Conservation (phyloP, 1,284 basidiomycete species). For the Leccinum griseonigrum region DNA sequence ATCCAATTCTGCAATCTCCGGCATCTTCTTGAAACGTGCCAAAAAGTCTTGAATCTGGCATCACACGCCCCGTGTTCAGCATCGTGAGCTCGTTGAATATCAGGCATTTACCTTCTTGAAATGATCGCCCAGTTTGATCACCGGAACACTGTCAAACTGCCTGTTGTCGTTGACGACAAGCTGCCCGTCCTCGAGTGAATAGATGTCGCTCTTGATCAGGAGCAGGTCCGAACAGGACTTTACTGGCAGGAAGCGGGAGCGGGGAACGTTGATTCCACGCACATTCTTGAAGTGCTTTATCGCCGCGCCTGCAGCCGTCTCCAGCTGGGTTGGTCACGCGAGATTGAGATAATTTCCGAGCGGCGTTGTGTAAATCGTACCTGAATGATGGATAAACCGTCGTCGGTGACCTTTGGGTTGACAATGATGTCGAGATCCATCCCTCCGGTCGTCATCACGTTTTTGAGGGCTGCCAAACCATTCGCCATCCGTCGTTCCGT, state of each 20-base stretch:
- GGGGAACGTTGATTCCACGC: slow-evolving; percentile 96
- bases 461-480: slow-evolving; percentile 70
- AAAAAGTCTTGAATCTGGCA: slow-evolving; percentile 87
- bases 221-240: slow-evolving; percentile 89
- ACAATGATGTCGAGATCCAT: slow-evolving; percentile 92
- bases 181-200: slow-evolving; percentile 91
- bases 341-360: slow-evolving; percentile 8
- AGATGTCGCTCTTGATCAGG: slow-evolving; percentile 95
- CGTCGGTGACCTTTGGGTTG: slow-evolving; percentile 88
- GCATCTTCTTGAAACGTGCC: slow-evolving; percentile 95
- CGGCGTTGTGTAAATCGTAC: slow-evolving; percentile 24
- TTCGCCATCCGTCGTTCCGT: not conserved
- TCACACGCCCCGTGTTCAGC: not conserved
- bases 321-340: slow-evolving; percentile 59
- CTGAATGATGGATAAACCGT: slow-evolving; percentile 82
- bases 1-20: slow-evolving; percentile 88
- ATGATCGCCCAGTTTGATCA: slow-evolving; percentile 94
- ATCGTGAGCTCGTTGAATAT: not conserved
- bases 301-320: slow-evolving; percentile 94
- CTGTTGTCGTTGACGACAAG: slow-evolving; percentile 85
- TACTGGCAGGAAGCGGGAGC: slow-evolving; percentile 94
- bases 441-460: slow-evolving; percentile 86
- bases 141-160: slow-evolving; percentile 91
- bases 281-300: slow-evolving; percentile 96
- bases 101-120: slow-evolving; percentile 60